These are phyloP conservation scores for Backusella parvicylindrica DNA, from an alignment of 192 early-diverging fungal species.

Conservation along the genomic window DNA sequence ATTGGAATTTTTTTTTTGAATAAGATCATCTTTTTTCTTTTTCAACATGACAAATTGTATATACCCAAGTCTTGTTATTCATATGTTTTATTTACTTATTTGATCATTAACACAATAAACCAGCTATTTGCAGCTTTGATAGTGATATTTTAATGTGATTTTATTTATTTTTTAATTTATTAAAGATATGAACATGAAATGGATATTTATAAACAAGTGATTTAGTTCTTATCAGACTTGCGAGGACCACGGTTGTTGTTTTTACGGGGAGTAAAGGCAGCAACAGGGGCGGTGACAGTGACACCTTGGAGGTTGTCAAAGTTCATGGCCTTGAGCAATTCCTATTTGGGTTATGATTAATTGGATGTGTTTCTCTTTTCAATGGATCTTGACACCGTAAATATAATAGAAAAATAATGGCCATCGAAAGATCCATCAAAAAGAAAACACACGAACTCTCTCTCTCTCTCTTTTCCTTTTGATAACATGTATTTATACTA, in stretches of 20 bases:
- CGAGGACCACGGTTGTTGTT: slow-evolving; percentile 18
- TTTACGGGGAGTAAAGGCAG: slow-evolving; percentile 31
- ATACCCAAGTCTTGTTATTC: too few relatives aligned
- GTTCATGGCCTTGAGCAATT: slow-evolving; percentile 94
- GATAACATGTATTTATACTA: not conserved
- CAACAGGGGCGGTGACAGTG: slow-evolving; percentile 53
- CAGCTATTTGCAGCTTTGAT: too few relatives aligned
- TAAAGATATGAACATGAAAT: too few relatives aligned
- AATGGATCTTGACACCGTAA: slow-evolving; percentile 31
- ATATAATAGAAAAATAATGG: slow-evolving; percentile 13
- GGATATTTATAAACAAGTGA: too few relatives aligned
- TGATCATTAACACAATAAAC: too few relatives aligned
- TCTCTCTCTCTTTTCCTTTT: too few relatives aligned
- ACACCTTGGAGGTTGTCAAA: slow-evolving; percentile 90
- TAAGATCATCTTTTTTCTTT: not conserved
- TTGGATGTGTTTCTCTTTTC: not conserved
- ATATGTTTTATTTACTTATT: too few relatives aligned
- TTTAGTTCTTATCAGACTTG: too few relatives aligned
- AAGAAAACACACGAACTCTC: slow-evolving; percentile 8
- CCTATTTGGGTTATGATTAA: slow-evolving; percentile 38
- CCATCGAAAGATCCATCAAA: slow-evolving; percentile 31
- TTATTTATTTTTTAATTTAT: too few relatives aligned
- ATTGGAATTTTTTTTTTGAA: not conserved
- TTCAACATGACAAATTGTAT: too few relatives aligned
- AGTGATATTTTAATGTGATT: too few relatives aligned